Evolutionary conservation across 2,329 filamentous ascomycete species (phyloP).

Genomic region (Apiospora saccharicola): DNA sequence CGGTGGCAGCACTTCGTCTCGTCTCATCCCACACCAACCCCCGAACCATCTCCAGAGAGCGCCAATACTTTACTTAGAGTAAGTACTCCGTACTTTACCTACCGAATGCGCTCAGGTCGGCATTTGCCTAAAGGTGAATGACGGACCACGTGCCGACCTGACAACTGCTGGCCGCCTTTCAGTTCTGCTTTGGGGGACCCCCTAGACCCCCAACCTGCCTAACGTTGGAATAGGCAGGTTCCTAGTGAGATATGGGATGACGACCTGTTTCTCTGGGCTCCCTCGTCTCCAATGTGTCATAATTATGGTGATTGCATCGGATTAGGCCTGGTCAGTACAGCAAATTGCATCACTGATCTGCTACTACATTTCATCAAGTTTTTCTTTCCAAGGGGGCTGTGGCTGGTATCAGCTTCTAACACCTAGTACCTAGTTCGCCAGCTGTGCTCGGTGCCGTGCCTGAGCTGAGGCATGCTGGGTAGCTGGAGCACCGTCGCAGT

Average conservation of each 20-base stretch:
- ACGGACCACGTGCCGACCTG: constrained; percentile 3
- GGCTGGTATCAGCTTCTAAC: constrained; percentile 10
- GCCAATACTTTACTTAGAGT: not conserved
- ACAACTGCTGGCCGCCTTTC: not conserved
- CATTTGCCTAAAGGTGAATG: constrained; percentile 19
- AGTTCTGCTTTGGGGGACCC: not conserved
- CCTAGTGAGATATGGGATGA: not conserved
- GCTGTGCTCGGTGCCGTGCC: not conserved
- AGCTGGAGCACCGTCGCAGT: not conserved
- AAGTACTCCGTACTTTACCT: not conserved
- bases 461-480: not conserved
- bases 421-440: not conserved
- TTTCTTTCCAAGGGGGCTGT: not conserved
- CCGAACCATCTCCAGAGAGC: not conserved
- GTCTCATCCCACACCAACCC: not conserved
- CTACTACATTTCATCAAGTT: not conserved
- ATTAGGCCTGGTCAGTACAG: not conserved
- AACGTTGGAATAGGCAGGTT: constrained; percentile 19
- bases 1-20: not conserved
- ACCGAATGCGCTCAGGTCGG: not conserved
- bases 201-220: not conserved
- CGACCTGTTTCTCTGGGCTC: not conserved
- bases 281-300: constrained; percentile 6
- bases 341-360: constrained; percentile 4
- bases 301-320: not conserved